Conservation (phyloP, 495 filamentous ascomycete genomes). For the Hypomontagnella monticulosa region DNA sequence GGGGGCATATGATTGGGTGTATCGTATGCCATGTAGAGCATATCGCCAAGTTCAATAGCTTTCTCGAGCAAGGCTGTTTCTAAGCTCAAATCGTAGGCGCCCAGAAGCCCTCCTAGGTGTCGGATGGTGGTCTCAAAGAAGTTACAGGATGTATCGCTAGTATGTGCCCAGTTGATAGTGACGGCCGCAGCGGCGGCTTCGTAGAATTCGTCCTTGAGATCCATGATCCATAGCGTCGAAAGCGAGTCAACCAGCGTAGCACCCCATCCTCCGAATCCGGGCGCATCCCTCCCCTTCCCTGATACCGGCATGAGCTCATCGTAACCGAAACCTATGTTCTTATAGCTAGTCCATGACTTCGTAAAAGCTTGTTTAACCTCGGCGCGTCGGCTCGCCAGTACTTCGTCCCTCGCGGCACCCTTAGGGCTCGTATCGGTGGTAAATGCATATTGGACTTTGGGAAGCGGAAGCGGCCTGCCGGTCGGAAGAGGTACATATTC, state of each 20-base stretch:
- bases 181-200: conserved; percentile 80
- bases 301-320: conserved; percentile 78
- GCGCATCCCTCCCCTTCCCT: conserved; percentile 59
- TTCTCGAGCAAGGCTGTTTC: conserved; percentile 77
- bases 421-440: conserved; percentile 44
- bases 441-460: conserved; percentile 54
- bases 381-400: conserved; percentile 53
- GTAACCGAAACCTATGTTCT: conserved; percentile 74
- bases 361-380: conserved; percentile 75
- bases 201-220: conserved; percentile 84
- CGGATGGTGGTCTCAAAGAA: conserved; percentile 85
- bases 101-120: conserved; percentile 80
- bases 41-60: conserved; percentile 81
- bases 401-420: conserved; percentile 46
- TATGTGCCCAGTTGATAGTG: conserved; percentile 85
- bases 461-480: conserved; percentile 47
- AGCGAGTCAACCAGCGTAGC: conserved; percentile 91
- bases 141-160: conserved; percentile 64
- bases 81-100: conserved; percentile 78
- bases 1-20: conserved; percentile 91
- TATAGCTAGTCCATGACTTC: conserved; percentile 83
- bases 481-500: conserved; percentile 49
- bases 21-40: conserved; percentile 88
- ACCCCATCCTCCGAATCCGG: conserved; percentile 91
- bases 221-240: conserved; percentile 97